Conservation (phyloP, 2,329 filamentous ascomycete genomes). For the Diaporthe destruens region DNA sequence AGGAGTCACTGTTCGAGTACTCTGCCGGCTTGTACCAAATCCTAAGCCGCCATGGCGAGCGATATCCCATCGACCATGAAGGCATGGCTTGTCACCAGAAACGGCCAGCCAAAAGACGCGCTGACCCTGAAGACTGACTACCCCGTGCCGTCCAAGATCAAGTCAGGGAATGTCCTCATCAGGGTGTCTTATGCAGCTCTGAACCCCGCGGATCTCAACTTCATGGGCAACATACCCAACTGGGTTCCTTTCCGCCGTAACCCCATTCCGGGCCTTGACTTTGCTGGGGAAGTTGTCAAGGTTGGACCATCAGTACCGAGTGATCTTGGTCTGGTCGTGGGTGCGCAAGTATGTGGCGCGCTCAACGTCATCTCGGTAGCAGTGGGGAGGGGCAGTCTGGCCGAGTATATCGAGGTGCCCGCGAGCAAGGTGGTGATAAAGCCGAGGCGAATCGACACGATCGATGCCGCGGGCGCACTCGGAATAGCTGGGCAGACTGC, state of each 20-base stretch:
- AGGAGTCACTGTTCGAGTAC: not conserved
- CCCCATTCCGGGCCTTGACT: conserved; percentile 52
- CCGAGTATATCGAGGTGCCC: conserved; percentile 52
- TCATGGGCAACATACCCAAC: conserved; percentile 48
- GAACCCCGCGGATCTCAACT: conserved; percentile 53
- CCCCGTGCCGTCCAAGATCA: conserved; percentile 42
- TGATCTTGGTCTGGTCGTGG: conserved; percentile 42
- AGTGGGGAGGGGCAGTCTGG: conserved; percentile 50
- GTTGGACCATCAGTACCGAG: conserved; percentile 45
- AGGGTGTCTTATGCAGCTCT: conserved; percentile 52
- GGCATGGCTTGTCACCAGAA: conserved; percentile 48
- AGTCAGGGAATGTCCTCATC: conserved; percentile 47
- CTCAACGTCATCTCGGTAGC: conserved; percentile 47
- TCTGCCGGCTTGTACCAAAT: too few relatives aligned
- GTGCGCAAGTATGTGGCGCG: conserved; percentile 49
- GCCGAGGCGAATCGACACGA: conserved; percentile 44
- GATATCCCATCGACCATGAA: conserved; percentile 47
- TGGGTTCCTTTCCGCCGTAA: conserved; percentile 50
- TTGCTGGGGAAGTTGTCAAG: conserved; percentile 51
- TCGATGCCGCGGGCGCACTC: conserved; percentile 49
- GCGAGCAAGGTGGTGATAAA: conserved; percentile 47
- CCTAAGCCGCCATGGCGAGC: conserved; percentile 26
- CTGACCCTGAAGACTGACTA: conserved; percentile 46
- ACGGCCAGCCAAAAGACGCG: conserved; percentile 46
- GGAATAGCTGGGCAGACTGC: conserved; percentile 54